Evolutionary conservation across 768 basidiomycete species (phyloP).

Genomic region (Clathrus columnatus): DNA sequence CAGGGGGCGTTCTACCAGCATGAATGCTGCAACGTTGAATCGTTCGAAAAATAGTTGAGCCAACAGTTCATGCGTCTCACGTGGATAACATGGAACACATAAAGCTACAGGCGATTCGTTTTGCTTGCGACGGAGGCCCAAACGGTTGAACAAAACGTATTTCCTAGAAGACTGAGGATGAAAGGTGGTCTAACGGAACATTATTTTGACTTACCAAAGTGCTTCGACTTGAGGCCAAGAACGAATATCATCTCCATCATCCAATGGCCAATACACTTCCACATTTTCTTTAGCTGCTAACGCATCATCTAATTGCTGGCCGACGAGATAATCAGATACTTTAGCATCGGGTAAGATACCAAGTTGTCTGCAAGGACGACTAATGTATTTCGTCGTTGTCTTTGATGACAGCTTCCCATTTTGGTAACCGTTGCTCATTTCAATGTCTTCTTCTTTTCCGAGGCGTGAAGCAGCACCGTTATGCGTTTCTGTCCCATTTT

Average conservation of each 20-base stretch:
- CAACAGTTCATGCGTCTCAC: slow-evolving; percentile 58
- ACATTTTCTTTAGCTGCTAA: slow-evolving; percentile 66
- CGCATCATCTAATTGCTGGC: slow-evolving; percentile 71
- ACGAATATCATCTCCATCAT: slow-evolving; percentile 49
- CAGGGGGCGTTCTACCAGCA: slow-evolving; percentile 74
- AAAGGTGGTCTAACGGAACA: background rate
- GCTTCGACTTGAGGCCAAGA: slow-evolving; percentile 87
- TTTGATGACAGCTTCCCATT: too few species aligned
- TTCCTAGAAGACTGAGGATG: slow-evolving; percentile 48
- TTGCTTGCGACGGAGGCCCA: slow-evolving; percentile 71
- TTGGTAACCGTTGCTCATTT: too few species aligned
- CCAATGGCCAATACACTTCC: slow-evolving; percentile 74
- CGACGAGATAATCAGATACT: slow-evolving; percentile 78
- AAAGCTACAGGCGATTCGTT: slow-evolving; percentile 85
- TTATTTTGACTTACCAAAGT: slow-evolving; percentile 57
- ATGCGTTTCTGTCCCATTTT: background rate
- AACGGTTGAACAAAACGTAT: slow-evolving; percentile 64
- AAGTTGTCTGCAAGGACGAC: slow-evolving; percentile 35
- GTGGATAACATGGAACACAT: slow-evolving; percentile 56
- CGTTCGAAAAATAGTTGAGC: slow-evolving; percentile 88
- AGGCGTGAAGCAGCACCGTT: too few species aligned
- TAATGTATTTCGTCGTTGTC: slow-evolving; percentile 8
- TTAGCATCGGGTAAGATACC: slow-evolving; percentile 34
- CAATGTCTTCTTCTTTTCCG: too few species aligned
- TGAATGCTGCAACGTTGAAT: slow-evolving; percentile 80